phyloP scores from a whole-genome alignment of 2,329 filamentous ascomycete genomes.

The Didymella keratinophila region DNA sequence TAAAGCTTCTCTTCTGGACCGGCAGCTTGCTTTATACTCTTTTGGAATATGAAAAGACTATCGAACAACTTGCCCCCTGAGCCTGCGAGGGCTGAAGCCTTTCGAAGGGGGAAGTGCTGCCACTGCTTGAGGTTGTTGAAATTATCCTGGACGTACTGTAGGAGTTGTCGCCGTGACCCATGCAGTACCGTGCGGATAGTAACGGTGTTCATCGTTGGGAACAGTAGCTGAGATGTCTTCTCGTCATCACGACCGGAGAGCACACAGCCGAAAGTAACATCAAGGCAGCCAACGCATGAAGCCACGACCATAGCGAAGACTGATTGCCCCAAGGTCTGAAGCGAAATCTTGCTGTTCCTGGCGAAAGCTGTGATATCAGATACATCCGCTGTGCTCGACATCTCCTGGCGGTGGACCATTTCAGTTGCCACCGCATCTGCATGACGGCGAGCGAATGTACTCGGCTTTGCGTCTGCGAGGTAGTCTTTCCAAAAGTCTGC shows the following conservation, averaged over 20 bases:
- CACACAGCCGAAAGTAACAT: slow-evolving; percentile 83
- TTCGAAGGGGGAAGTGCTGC: slow-evolving; percentile 80
- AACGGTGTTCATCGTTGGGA: slow-evolving; percentile 93
- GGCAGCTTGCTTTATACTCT: slow-evolving; percentile 56
- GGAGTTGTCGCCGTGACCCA: slow-evolving; percentile 68
- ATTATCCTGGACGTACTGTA: slow-evolving; percentile 76
- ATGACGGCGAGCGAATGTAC: slow-evolving; percentile 49
- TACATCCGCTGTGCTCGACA: slow-evolving; percentile 53
- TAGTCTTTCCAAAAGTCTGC: slow-evolving; percentile 75
- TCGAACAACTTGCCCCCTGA: slow-evolving; percentile 64
- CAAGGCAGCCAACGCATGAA: slow-evolving; percentile 67
- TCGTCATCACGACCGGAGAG: slow-evolving; percentile 84
- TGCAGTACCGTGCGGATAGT: slow-evolving; percentile 76
- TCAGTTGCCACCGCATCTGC: slow-evolving; percentile 15
- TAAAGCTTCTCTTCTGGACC: slow-evolving; percentile 60
- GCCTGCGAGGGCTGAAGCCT: slow-evolving; percentile 65
- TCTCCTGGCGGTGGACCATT: slow-evolving; percentile 56
- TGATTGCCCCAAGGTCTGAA: slow-evolving; percentile 78
- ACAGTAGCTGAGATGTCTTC: slow-evolving; percentile 71
- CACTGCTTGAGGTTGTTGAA: slow-evolving; percentile 71
- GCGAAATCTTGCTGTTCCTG: slow-evolving; percentile 69
- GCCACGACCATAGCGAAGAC: slow-evolving; percentile 79
- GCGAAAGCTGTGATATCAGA: slow-evolving; percentile 66
- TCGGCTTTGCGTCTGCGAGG: slow-evolving; percentile 61
- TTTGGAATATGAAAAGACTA: slow-evolving; percentile 72